phyloP scores from a whole-genome alignment of 306 rosid species.

The Acacia melanoxylon region DNA sequence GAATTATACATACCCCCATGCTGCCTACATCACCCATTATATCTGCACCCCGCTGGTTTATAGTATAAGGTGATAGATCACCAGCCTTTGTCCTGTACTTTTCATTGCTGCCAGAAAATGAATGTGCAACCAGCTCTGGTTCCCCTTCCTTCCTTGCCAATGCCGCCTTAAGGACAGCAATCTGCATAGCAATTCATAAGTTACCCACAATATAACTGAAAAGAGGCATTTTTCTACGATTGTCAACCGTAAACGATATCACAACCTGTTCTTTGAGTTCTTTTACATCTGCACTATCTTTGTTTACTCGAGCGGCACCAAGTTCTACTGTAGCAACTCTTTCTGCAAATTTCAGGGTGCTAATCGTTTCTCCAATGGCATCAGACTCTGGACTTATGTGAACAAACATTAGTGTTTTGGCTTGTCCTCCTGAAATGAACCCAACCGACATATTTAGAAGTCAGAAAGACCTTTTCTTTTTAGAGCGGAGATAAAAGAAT shows the following conservation, averaged over 20 bases:
- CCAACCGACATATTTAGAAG: conserved; percentile 22
- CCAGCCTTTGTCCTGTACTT: conserved; percentile 52
- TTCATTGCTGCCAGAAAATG: conserved; percentile 60
- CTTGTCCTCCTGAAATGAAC: conserved; percentile 80
- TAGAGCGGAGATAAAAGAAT: not conserved
- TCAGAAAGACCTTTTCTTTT: not conserved
- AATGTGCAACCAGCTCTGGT: conserved; percentile 36
- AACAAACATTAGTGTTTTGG: conserved; percentile 95
- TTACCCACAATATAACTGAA: conserved; percentile 3
- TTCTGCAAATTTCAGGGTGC: conserved; percentile 96
- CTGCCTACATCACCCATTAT: conserved; percentile 50
- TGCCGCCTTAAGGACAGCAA: conserved; percentile 74
- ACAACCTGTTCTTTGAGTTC: conserved; percentile 90
- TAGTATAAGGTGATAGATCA: conserved; percentile 59
- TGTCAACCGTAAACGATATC: conserved; percentile 14
- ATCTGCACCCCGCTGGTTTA: conserved; percentile 43
- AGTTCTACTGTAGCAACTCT: conserved; percentile 95
- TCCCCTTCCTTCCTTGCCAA: conserved; percentile 74
- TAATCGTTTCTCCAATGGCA: conserved; percentile 78
- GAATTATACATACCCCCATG: conserved; percentile 59
- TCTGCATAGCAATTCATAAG: conserved; percentile 44
- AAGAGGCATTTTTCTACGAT: conserved; percentile 10
- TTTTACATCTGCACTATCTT: conserved; percentile 76
- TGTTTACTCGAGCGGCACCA: conserved; percentile 92
- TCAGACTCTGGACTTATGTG: conserved; percentile 92